Base-by-base conservation (phyloP, 176 grass and related monocot genomes). In the Stipa capillata region DNA sequence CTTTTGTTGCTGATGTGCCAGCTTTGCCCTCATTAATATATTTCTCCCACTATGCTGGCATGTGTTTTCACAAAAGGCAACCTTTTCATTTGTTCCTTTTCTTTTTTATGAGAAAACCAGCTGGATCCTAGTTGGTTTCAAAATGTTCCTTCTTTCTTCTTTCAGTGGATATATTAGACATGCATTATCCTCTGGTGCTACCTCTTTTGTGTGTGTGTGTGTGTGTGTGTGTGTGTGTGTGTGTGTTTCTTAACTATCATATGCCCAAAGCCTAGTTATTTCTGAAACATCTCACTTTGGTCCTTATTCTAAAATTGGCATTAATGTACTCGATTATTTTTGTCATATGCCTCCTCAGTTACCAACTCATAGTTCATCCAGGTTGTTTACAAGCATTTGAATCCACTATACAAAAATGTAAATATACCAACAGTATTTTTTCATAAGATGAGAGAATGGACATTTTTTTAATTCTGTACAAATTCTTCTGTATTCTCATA, bases 301-400 rank as follows among this genome's bases (percentile, higher is more conserved):
- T 68, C 33, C 10, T 65, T n/a, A 66, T 24, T 35, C 2, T 37
- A 52, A 79, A 52, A 40, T 67, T 54, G 32, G 23, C 43, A 29
- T 73, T 65, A 50, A 17, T 36, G 63, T 62, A 73, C 55, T 77
- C 5, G 11, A 47, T 59, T 58, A 50, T 69, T 69, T 78, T 82
- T 62, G 28, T 37, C 20, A 32, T 59, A 45, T 69, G 15, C 37
- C 33, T 47, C 20, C 63, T 78, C 31, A 64, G 58, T 36, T 27
- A 17, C 47, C 6, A 15, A 9, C 48, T 15, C 41, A 33, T 61
- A 77, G 12, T 61, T 62, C 6, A 58, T 47, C 47, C 28, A 61
- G 11, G 43, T 52, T 57, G 15, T 41, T 55, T 41, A 75, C 54
- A 39, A 28, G 34, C 34, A 25, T 13, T 37, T 73, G 5, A 29